Conservation (phyloP, 1,284 basidiomycete species). For the Inonotus obliquus region DNA sequence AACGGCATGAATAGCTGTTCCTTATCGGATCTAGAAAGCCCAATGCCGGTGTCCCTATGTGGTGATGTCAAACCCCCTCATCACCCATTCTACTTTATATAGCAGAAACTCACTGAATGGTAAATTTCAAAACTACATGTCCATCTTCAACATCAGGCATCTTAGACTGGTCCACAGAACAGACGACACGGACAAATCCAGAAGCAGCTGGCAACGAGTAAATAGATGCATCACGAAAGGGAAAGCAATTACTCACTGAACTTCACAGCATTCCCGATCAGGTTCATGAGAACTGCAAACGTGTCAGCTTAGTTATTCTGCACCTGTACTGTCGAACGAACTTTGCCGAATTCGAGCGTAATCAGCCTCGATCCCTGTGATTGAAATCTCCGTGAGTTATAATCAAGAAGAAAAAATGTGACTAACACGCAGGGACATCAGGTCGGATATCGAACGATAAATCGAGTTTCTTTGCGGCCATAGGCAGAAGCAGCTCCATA, state of each 20-base stretch:
- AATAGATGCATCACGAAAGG: background rate
- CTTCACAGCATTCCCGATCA: constrained; percentile 72
- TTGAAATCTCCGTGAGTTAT: background rate
- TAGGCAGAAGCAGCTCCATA: constrained; percentile 65
- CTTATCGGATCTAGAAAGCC: constrained; percentile 56
- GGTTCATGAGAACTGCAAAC: constrained; percentile 58
- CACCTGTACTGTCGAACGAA: constrained; percentile 23
- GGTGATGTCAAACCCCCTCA: background rate
- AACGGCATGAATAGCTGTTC: constrained; percentile 66
- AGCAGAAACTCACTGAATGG: constrained; percentile 46
- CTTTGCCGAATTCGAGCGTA: constrained; percentile 70
- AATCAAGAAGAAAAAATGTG: background rate
- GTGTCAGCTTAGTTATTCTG: constrained; percentile 2
- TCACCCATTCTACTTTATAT: background rate
- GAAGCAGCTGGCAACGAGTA: constrained; percentile 30
- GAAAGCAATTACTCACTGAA: constrained; percentile 35
- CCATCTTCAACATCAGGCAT: constrained; percentile 22
- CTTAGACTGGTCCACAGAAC: constrained; percentile 42
- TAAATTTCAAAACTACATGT: constrained; percentile 55
- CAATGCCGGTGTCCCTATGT: constrained; percentile 51
- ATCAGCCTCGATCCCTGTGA: constrained; percentile 61
- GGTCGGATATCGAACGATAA: constrained; percentile 64
- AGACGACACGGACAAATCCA: constrained; percentile 58
- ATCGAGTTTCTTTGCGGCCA: constrained; percentile 68
- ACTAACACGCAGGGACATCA: constrained; percentile 57